Evolutionary conservation across 192 early-diverging fungal species (phyloP), one percentile per base, ranked within the genome.

Genomic region (Spinellus fusiger): DNA sequence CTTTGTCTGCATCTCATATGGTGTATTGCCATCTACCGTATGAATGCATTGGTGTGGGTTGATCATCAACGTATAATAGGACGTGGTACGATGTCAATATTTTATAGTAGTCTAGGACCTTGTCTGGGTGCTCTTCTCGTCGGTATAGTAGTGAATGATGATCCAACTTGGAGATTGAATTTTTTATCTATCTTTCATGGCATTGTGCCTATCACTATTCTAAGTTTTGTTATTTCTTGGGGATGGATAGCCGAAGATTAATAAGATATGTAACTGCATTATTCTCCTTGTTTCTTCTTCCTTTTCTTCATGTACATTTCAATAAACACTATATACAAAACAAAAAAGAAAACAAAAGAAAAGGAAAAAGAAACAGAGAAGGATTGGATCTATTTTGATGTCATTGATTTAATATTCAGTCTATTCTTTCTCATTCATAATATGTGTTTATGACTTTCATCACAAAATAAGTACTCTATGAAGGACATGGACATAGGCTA

Each of bases 51-150:
- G 15, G 35, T 22, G 25, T 54, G 38, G 22, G 54, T 26, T 34
- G 27, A 63, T n/a, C 25, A 53, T 22, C 32, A 54, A 33, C 57
- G 52, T 10, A 67, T 67, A 23, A 54, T 60, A 10, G 33, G 44
- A 1, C 57, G 59, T 28, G 57, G 57, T 13, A 61, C 32, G 10
- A n/a, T 60, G n/a, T 67, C 65, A 4, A 58, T 49, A 18, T 34
- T 61, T 20, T 67, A 60, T 35, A 48, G 51, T 27, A 60, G 65
- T 55, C 27, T 67, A 10, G 58, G 65, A 4, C 65, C 65, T n/a
- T 49, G 35, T 16, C 4, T 67, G 5, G 65, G 65, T 27, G 26
- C 52, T 4, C 33, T 63, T 13, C 18, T 63, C 2, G 61, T 52
- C 16, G 61, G 61, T n/a, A 47, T 23, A 33, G 31, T 62, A 20